A percentile compares a stretch with the other conserved stretches of the same genome.
phyloP scores from a whole-genome alignment of 306 rosid genomes.

The Hylodesmum podocarpum region DNA sequence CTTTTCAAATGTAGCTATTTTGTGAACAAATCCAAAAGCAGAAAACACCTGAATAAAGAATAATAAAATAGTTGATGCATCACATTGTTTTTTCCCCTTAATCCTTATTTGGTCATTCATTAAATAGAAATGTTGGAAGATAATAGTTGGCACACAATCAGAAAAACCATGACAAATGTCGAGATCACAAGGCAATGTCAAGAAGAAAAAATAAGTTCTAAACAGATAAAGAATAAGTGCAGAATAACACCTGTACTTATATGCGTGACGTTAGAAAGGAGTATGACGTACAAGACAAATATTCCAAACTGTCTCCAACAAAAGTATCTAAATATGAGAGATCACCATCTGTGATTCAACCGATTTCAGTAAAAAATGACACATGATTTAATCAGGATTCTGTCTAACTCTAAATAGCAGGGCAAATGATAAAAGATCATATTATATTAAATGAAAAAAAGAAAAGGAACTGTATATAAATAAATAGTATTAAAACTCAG shows the following conservation, averaged over 20 bases:
- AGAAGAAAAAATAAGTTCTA: conserved; percentile 41
- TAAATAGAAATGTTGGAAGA: background rate
- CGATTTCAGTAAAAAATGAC: conserved; percentile 52
- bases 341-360: conserved; percentile 66
- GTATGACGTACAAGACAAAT: conserved; percentile 75
- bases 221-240: conserved; percentile 69
- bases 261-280: conserved; percentile 81
- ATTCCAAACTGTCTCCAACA: conserved; percentile 94
- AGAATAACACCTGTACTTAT: conserved; percentile 89
- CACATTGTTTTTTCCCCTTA: conserved; percentile 1
- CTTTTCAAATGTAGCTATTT: conserved; percentile 91
- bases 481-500: conserved; percentile 14
- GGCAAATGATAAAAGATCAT: conserved; percentile 12
- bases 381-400: conserved; percentile 48
- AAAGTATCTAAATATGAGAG: conserved; percentile 72
- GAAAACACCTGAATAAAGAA: conserved; percentile 70
- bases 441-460: background rate
- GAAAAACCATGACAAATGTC: conserved; percentile 39
- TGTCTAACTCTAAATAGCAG: conserved; percentile 30
- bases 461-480: background rate
- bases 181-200: conserved; percentile 32
- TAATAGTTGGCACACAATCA: conserved; percentile 3
- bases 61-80: conserved; percentile 11
- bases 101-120: background rate
- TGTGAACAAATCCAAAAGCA: conserved; percentile 90